phyloP scores from a whole-genome alignment of 129 eudicot species.

The Daucus carota region DH1_v3.0 NC_030381.2:33322501-33323000 shows the following conservation, averaged over 20 bases:
- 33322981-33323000: background rate
- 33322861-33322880: background rate
- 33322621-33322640: background rate
- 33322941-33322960: background rate
- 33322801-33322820: background rate
- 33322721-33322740: background rate
- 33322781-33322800: background rate
- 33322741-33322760: background rate
- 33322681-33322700: background rate
- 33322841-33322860: background rate
- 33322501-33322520: background rate
- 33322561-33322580: background rate
- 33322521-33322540: background rate
- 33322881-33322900: background rate
- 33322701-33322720: background rate
- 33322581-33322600: background rate
- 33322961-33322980: background rate
- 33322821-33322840: background rate
- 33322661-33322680: background rate
- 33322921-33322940: background rate
- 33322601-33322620: background rate
- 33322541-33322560: background rate
- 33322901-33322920: background rate
- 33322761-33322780: background rate
- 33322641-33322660: background rate